phyloP scores from a whole-genome alignment of 192 early-diverging fungal genomes.

The Umbelopsis isabellina region DNA sequence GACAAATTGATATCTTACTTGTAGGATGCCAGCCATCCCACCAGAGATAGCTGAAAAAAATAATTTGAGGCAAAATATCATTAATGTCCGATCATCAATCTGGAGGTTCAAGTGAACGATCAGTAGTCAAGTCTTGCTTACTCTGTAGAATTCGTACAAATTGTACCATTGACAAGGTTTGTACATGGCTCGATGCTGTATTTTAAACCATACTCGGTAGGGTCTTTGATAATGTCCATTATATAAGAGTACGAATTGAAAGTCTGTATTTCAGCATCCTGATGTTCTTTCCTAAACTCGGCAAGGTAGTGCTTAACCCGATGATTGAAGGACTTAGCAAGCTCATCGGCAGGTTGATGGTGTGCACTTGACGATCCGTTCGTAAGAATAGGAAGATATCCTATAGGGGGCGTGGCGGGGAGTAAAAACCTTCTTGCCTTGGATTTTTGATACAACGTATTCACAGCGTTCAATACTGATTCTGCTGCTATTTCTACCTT shows the following conservation, averaged over 20 bases:
- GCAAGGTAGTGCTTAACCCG: not conserved
- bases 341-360: not conserved
- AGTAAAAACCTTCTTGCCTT: not conserved
- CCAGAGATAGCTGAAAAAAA: not conserved
- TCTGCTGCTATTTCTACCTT: not conserved
- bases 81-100: no score
- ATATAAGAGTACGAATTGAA: not conserved
- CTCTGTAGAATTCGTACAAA: no score
- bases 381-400: conserved; percentile 10
- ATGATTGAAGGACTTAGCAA: not conserved
- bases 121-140: no score
- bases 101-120: no score
- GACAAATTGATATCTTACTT: not conserved
- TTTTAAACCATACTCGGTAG: not conserved
- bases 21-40: conserved; percentile 20
- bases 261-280: not conserved
- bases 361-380: not conserved
- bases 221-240: conserved; percentile 5
- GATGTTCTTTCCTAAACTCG: not conserved
- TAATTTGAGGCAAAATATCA: not conserved
- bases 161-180: no score
- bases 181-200: not conserved
- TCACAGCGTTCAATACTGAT: not conserved
- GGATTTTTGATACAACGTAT: not conserved
- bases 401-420: not conserved